Conservation (phyloP, 2,329 filamentous ascomycete species). For the Nothophaeocryptopus gaeumannii region DNA sequence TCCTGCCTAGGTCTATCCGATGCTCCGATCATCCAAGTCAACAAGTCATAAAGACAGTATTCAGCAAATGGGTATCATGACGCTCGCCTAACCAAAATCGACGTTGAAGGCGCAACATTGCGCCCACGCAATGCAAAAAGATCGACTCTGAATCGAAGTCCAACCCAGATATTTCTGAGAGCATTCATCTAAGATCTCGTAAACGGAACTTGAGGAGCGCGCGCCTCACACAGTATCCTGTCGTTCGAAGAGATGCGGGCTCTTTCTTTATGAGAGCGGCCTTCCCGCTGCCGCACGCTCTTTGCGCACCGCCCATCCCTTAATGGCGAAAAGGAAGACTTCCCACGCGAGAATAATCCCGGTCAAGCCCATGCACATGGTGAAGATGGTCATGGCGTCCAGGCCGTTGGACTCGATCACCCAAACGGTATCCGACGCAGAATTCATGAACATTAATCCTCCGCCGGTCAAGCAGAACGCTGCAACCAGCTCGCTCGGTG, state of each 20-base stretch:
- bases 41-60: not conserved
- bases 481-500: constrained; percentile 83
- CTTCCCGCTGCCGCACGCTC: constrained; percentile 29
- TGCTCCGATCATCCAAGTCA: not conserved
- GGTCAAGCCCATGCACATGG: constrained; percentile 78
- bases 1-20: constrained; percentile 1
- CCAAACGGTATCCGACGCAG: constrained; percentile 71
- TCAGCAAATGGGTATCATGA: constrained; percentile 9
- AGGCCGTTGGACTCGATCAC: constrained; percentile 74
- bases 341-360: constrained; percentile 83
- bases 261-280: constrained; percentile 10
- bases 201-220: too few species aligned
- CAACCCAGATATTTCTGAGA: not conserved
- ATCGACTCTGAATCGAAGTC: too few species aligned
- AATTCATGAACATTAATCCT: constrained; percentile 89
- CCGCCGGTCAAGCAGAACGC: constrained; percentile 85
- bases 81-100: constrained; percentile 1
- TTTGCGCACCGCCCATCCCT: constrained; percentile 69
- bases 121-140: too few species aligned
- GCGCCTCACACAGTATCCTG: not conserved
- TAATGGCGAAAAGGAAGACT: constrained; percentile 73
- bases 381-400: constrained; percentile 92
- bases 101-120: not conserved
- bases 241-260: constrained; percentile 2
- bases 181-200: not conserved